Conservation (phyloP, 768 basidiomycete species). For the Boletus barrowsii region DNA sequence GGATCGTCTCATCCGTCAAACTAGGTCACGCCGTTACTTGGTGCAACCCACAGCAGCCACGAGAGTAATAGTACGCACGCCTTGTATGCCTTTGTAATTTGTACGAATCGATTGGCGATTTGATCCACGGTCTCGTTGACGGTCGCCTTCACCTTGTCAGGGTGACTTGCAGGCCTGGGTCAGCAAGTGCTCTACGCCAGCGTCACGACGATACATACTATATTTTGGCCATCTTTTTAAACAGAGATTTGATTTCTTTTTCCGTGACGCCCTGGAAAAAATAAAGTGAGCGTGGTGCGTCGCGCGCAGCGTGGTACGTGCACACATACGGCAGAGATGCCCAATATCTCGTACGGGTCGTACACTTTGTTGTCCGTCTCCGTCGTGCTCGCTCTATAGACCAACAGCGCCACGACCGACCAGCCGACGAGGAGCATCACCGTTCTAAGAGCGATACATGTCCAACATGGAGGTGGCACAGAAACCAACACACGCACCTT, state of each 20-base stretch:
- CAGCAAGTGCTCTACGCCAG: not conserved
- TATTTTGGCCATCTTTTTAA: constrained; percentile 83
- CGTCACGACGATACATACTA: constrained; percentile 49
- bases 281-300: not conserved
- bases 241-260: constrained; percentile 94
- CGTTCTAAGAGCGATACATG: constrained; percentile 40
- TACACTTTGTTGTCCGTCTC: constrained; percentile 71
- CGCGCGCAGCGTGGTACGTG: not conserved
- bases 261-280: constrained; percentile 58
- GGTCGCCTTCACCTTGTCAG: constrained; percentile 88
- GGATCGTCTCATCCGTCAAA: constrained; percentile 88
- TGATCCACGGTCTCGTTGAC: constrained; percentile 83
- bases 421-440: constrained; percentile 68
- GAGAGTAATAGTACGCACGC: constrained; percentile 45
- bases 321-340: constrained; percentile 50
- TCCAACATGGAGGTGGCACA: too few relatives aligned
- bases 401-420: constrained; percentile 63
- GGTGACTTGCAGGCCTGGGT: constrained; percentile 59
- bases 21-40: constrained; percentile 34
- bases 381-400: constrained; percentile 56
- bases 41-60: not conserved
- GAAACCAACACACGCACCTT: constrained; percentile 40
- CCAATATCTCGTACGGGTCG: constrained; percentile 93
- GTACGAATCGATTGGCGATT: constrained; percentile 83
- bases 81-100: constrained; percentile 98